Evolutionary conservation across 2,329 filamentous ascomycete species (phyloP).

Genomic region (Hyphodiscus sp.): DNA sequence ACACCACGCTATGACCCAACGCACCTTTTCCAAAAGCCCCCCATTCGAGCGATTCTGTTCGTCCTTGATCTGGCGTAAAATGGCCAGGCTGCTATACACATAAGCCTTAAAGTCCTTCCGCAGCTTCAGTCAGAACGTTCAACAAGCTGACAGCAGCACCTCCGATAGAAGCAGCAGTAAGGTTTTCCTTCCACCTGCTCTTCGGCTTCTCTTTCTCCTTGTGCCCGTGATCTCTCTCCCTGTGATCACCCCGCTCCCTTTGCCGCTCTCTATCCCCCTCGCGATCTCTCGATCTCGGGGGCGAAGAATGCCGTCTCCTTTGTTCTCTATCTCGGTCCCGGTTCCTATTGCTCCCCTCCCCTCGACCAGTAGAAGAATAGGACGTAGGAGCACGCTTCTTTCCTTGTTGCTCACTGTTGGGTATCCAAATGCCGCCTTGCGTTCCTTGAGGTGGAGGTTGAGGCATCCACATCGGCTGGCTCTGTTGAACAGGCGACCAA

Average conservation of each 20-base stretch:
- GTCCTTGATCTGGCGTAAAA: background rate
- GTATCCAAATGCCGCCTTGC: background rate
- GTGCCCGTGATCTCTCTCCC: background rate
- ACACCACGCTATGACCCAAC: background rate
- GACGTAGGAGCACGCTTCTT: background rate
- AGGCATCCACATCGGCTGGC: background rate
- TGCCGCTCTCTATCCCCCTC: conserved; percentile 1
- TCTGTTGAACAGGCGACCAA: background rate
- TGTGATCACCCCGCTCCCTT: conserved; percentile 2
- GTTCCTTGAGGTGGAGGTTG: background rate
- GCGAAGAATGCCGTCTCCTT: conserved; percentile 18
- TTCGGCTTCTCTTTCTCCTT: conserved; percentile 24
- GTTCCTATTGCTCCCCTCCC: conserved; percentile 30
- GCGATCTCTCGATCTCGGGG: conserved; percentile 7
- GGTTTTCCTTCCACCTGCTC: conserved; percentile 44
- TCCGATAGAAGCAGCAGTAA: conserved; percentile 53
- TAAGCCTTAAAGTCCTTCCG: conserved; percentile 24
- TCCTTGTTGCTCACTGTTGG: background rate
- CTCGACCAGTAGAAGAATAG: background rate
- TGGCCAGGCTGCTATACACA: background rate
- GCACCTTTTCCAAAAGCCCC: background rate
- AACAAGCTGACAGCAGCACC: conserved; percentile 54
- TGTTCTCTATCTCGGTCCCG: conserved; percentile 32
- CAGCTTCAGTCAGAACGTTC: conserved; percentile 52
- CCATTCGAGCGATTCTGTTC: background rate